Conservation (phyloP, 345 rosid genomes). For the Capsella bursapastoris region DNA sequence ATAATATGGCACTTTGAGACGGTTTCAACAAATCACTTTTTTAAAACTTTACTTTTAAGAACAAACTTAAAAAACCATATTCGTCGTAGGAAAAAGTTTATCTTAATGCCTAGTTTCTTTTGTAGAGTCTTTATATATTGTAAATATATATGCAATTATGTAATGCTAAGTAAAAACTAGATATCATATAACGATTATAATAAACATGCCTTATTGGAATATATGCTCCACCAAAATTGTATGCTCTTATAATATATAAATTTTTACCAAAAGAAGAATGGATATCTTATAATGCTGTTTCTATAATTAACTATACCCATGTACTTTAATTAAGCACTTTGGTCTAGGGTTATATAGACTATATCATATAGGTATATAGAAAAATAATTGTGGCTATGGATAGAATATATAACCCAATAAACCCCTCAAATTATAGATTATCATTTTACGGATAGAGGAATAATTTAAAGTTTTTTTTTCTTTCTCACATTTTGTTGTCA, state of each 20-base stretch:
- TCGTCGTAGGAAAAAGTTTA: background rate
- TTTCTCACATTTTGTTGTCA: background rate
- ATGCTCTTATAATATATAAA: constrained; percentile 14
- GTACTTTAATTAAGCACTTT: constrained; percentile 30
- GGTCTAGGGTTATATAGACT: constrained; percentile 47
- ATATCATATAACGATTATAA: constrained; percentile 30
- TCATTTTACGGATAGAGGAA: constrained; percentile 24
- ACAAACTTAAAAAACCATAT: background rate
- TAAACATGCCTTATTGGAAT: constrained; percentile 40
- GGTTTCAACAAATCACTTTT: background rate
- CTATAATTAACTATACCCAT: constrained; percentile 11
- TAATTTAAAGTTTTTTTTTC: background rate
- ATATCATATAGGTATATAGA: constrained; percentile 22
- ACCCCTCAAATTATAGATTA: background rate
- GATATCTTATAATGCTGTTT: constrained; percentile 51
- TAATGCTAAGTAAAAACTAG: background rate
- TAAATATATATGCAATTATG: background rate
- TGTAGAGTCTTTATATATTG: background rate
- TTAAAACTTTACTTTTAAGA: background rate
- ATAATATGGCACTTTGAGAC: background rate
- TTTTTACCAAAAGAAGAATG: constrained; percentile 69
- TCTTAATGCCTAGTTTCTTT: background rate
- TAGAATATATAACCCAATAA: constrained; percentile 12
- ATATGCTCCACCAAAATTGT: constrained; percentile 44
- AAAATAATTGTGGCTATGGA: constrained; percentile 5